Evolutionary conservation across 176 grass and related monocot genomes (phyloP), one percentile per base, ranked within the genome.

Genomic region (Aechmea fasciata): DNA sequence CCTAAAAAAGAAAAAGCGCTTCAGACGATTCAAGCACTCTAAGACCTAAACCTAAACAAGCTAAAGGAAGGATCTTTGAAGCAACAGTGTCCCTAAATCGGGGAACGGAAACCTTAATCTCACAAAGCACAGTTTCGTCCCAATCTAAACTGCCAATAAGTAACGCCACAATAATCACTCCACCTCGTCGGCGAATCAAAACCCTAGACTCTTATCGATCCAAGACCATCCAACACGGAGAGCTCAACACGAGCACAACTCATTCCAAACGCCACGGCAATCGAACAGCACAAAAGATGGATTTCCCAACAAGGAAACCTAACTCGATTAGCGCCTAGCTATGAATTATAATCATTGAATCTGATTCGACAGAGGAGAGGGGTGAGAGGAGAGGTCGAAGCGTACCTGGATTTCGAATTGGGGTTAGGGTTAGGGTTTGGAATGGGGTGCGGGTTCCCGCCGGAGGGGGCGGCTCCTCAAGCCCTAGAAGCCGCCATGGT

Each of bases 401-500:
- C 55, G 15, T 22, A 61, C 55, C 55, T 19, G 55, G n/a, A 61
- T 61, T 2, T 9, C 8, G 14, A 10, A 61, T 61, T 61, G 20
- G 17, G 55, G 33, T 41, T 41, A 41, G 33, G 33, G 20, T 61
- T 61, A 61, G 55, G 55, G 55, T 19, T 61, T 61, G 13, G 6
- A 61, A 61, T 7, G 20, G 55, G 17, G 20, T 15, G 15, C 15
- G 55, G 55, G 20, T 18, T 61, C 55, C 13, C 20, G 17, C 6
- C 55, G 15, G 55, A 61, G 55, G 13, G 55, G 55, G 8, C 55
- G 55, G n/a, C 55, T 20, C 20, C 55, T 59, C 54, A 14, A 20
- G 54, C 54, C 54, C 54, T 59, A 59, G n/a, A 59, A 59, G 54
- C 54, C 54, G 54, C n/a, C 54, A 59, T 3, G 54, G 54, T 10